phyloP scores from a whole-genome alignment of 805 yeast genomes.

The Candida suzukii region DNA sequence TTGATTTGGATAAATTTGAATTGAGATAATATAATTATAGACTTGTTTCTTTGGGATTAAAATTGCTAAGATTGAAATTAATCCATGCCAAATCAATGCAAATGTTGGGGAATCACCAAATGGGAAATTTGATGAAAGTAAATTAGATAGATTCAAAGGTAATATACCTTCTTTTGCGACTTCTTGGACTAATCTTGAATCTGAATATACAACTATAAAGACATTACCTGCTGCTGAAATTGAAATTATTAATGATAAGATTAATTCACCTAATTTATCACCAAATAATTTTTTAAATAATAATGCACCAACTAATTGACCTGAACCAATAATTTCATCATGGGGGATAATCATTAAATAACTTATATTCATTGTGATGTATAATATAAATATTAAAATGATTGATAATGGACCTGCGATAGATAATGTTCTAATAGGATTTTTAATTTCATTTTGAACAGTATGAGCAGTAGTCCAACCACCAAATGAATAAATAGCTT shows the following conservation, averaged over 20 bases:
- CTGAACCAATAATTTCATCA: slow-evolving; percentile 31
- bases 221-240: slow-evolving; percentile 43
- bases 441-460: slow-evolving; percentile 39
- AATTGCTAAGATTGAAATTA: slow-evolving; percentile 14
- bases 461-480: slow-evolving; percentile 47
- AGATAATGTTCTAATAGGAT: slow-evolving; percentile 36
- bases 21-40: slow-evolving; percentile 34
- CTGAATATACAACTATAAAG: slow-evolving; percentile 39
- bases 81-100: slow-evolving; percentile 24
- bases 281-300: slow-evolving; percentile 40
- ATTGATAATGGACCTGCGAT: slow-evolving; percentile 41
- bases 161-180: slow-evolving; percentile 41
- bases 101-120: slow-evolving; percentile 36
- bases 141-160: slow-evolving; percentile 28
- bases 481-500: slow-evolving; percentile 37
- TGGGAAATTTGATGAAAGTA: slow-evolving; percentile 41
- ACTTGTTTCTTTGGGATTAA: slow-evolving; percentile 12
- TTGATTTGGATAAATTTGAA: slow-evolving; percentile 41
- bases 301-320: slow-evolving; percentile 37
- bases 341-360: slow-evolving; percentile 37
- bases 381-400: slow-evolving; percentile 28
- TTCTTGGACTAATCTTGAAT: slow-evolving; percentile 40
- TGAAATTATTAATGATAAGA: slow-evolving; percentile 37
- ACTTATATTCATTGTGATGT: slow-evolving; percentile 35
- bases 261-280: slow-evolving; percentile 28